Evolutionary conservation across 1,139 yeast species (phyloP).

Genomic region (Debaryomyces fabryi): DNA sequence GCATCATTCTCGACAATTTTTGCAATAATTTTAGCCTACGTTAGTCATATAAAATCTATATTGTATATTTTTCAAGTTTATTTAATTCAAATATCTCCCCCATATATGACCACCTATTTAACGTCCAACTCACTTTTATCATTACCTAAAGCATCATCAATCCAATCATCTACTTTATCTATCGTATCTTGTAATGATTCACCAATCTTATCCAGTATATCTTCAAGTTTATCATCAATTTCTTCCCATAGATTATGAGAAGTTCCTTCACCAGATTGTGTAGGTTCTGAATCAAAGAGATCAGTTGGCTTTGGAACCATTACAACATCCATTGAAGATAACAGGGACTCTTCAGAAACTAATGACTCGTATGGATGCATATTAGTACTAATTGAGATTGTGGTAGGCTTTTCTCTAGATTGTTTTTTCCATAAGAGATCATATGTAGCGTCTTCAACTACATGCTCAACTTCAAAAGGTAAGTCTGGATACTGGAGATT

Average conservation of each 20-base stretch:
- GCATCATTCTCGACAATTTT: neutral
- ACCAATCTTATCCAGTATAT: conserved; percentile 19
- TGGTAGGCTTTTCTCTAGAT: conserved; percentile 17
- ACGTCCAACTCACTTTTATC: neutral
- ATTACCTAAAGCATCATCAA: conserved; percentile 16
- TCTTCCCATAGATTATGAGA: conserved; percentile 29
- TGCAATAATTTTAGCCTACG: neutral
- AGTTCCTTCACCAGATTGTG: conserved; percentile 13
- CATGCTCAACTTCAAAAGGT: conserved; percentile 48
- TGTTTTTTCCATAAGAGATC: conserved; percentile 44
- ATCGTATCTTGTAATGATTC: conserved; percentile 20
- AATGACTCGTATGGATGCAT: conserved; percentile 31
- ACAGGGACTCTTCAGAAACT: conserved; percentile 27
- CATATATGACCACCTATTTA: neutral
- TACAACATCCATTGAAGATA: conserved; percentile 23
- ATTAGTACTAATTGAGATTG: conserved; percentile 23
- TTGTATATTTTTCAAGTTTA: conserved; percentile 2
- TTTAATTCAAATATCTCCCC: neutral
- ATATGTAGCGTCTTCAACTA: conserved; percentile 54
- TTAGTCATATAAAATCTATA: conserved; percentile 1
- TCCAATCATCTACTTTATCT: conserved; percentile 16
- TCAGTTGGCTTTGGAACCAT: conserved; percentile 42
- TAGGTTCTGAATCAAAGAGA: conserved; percentile 16
- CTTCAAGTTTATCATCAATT: conserved; percentile 33
- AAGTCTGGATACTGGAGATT: conserved; percentile 58